Conservation (phyloP, 2,329 filamentous ascomycete species). For the Dactylellina leptospora region DNA sequence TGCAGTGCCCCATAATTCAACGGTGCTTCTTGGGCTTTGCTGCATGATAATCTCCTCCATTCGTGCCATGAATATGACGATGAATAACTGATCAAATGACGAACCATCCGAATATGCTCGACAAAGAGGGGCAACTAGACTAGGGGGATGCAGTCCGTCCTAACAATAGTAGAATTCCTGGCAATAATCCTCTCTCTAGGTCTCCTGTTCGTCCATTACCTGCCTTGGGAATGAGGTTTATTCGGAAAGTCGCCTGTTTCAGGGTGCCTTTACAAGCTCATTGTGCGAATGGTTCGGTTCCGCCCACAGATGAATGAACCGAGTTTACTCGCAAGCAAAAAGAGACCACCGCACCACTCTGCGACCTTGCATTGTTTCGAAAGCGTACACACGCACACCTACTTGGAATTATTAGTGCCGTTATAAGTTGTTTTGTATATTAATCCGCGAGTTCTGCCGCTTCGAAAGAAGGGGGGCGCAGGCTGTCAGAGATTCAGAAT, state of each 20-base stretch:
- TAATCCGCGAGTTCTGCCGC: slow-evolving; percentile 40
- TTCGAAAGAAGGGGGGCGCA: slow-evolving; percentile 27
- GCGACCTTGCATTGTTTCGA: slow-evolving; percentile 53
- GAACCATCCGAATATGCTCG: slow-evolving; percentile 5
- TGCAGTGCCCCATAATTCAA: slow-evolving; percentile 24
- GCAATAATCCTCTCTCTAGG: background rate
- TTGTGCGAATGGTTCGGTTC: background rate
- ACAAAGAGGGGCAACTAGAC: background rate
- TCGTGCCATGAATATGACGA: slow-evolving; percentile 33
- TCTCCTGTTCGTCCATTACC: slow-evolving; percentile 14
- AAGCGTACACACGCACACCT: slow-evolving; percentile 18
- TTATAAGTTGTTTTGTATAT: slow-evolving; percentile 45
- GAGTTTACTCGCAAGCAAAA: slow-evolving; percentile 36
- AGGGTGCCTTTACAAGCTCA: background rate
- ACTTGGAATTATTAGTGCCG: background rate
- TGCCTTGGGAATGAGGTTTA: slow-evolving; percentile 25
- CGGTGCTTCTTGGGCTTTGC: slow-evolving; percentile 25
- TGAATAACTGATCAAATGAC: background rate
- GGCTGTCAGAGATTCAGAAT: slow-evolving; percentile 41
- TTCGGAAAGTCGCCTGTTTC: slow-evolving; percentile 10
- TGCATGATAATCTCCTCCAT: slow-evolving; percentile 31
- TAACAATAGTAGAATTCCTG: slow-evolving; percentile 28
- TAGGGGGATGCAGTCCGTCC: slow-evolving; percentile 2
- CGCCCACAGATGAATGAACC: background rate
- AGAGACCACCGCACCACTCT: slow-evolving; percentile 21